These are phyloP conservation scores for Sporormia fimetaria DNA, from an alignment of 495 filamentous ascomycete genomes.

Conservation along the genomic window DNA sequence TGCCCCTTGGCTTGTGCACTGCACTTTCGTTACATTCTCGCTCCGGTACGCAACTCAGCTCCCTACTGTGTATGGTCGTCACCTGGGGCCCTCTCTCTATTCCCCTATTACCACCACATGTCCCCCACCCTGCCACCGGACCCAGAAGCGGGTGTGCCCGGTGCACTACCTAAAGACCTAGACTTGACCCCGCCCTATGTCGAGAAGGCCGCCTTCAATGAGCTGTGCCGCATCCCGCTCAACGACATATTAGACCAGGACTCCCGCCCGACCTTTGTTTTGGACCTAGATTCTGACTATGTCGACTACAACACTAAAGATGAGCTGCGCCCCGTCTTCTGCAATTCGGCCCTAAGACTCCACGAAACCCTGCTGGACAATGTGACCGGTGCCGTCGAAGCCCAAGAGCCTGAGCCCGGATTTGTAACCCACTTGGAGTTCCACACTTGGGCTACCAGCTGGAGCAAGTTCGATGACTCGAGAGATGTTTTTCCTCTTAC, in stretches of 20 bases:
- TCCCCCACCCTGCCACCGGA: too few species aligned
- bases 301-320: slow-evolving; percentile 2
- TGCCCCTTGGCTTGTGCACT: too few species aligned
- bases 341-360: slow-evolving; percentile 9
- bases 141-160: too few species aligned
- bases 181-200: too few species aligned
- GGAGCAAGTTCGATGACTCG: slow-evolving; percentile 11
- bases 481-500: slow-evolving; percentile 22
- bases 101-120: too few species aligned
- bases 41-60: too few species aligned
- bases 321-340: slow-evolving; percentile 8
- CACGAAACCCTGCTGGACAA: slow-evolving; percentile 11
- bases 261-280: slow-evolving; percentile 12
- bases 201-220: not conserved
- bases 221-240: slow-evolving; percentile 1
- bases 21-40: too few species aligned
- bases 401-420: not conserved
- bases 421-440: slow-evolving; percentile 4
- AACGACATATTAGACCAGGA: slow-evolving; percentile 16
- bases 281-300: slow-evolving; percentile 16
- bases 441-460: slow-evolving; percentile 5
- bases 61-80: too few species aligned
- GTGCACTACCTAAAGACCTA: too few species aligned
- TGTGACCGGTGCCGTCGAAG: not conserved
- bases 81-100: too few species aligned